Conservation (phyloP, 345 rosid genomes). For the Melastoma malabathricum region DNA sequence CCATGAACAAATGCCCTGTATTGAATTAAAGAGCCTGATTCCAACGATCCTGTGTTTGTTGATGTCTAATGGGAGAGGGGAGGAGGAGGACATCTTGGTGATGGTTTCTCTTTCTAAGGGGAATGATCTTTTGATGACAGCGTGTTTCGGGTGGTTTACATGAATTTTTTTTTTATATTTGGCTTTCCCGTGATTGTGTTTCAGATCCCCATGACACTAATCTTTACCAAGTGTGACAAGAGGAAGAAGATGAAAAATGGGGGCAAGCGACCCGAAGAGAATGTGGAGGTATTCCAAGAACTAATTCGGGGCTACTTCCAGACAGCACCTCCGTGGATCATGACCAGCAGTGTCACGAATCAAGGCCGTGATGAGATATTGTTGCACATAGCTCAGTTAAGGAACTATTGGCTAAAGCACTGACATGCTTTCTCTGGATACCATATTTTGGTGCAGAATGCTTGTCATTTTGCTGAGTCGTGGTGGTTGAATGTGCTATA, state of each 20-base stretch:
- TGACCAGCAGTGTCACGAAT: constrained; percentile 94
- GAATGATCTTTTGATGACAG: no score
- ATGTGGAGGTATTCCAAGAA: constrained; percentile 61
- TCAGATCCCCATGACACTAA: constrained; percentile 87
- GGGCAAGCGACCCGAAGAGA: constrained; percentile 80
- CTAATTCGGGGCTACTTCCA: constrained; percentile 64
- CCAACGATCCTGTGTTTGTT: no score
- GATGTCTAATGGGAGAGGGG: no score
- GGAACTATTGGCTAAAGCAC: constrained; percentile 90
- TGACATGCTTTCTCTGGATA: constrained; percentile 8
- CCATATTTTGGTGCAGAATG: no score
- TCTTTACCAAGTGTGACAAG: constrained; percentile 95
- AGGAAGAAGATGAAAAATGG: constrained; percentile 89
- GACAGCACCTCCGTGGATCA: constrained; percentile 90
- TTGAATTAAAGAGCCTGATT: no score
- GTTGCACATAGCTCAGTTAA: constrained; percentile 87
- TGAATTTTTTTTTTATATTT: neutral
- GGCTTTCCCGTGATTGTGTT: constrained; percentile 2
- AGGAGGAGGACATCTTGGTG: no score
- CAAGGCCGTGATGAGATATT: constrained; percentile 97
- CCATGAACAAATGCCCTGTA: no score
- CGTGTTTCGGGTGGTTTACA: neutral
- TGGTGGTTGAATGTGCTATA: no score
- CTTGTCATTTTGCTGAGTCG: no score
- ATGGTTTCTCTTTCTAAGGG: no score